Evolutionary conservation across 1,139 yeast species (phyloP), one percentile per base, ranked within the genome.

Genomic region (Saccharomyces hybrid): DNA sequence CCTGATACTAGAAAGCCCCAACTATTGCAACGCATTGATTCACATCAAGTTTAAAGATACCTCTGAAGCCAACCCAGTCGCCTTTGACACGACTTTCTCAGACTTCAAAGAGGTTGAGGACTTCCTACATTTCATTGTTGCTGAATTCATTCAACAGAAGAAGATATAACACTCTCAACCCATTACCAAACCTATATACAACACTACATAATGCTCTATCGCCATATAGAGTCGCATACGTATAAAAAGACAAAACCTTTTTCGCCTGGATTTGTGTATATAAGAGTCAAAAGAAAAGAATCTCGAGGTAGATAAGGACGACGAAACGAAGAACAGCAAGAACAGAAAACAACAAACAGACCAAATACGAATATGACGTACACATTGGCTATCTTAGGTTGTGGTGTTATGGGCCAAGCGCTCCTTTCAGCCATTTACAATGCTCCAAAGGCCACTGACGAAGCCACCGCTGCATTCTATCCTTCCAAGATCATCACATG

Each of bases 351-450:
- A 13, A 5, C 47, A 14, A 14, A 53, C 25, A 25, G 23, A 20
- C 23, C 23, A 20, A 20, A 20, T 20, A 20, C 23, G 23, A 60
- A 41, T 44, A 62, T 63, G 66, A 62, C 61, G 53, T 72, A 71
- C 61, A 86, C 93, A 3, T 74, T 93, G 54, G 80, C 95, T 16
- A 84, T 93, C 28, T 77, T 93, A 55, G 99, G 97, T 48, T 83
- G 96, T 64, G 99, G 99, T 55, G 91, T 88, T 55, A 88, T 93
- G 93, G 98, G 99, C 56, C 86, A 95, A 32, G 97, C 99, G 14
- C 89, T 93, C 49, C 79, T 88, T 46, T 79, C 89, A 16, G 96
- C 98, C 25, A 85, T 91, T 53, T 77, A 81, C 56, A 73, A 75
- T 49, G 72, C 76, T 14, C 72, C 75, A 49, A 70, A 66, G 48